Conservation (phyloP, 768 basidiomycete genomes). For the Russula sp. region DNA sequence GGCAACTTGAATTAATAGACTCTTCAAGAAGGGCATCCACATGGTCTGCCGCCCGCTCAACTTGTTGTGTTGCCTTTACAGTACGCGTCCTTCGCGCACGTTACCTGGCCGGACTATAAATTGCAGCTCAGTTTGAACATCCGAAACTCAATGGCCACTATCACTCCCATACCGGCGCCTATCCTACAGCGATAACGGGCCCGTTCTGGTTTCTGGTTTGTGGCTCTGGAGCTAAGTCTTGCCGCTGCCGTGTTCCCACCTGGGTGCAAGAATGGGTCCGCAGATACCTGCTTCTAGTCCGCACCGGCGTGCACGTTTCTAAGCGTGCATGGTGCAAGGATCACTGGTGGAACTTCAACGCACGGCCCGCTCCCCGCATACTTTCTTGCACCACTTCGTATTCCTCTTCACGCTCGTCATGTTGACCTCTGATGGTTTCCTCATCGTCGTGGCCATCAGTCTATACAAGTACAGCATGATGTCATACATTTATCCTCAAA, state of each 20-base stretch:
- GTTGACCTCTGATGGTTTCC: neutral
- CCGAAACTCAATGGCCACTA: rapidly evolving
- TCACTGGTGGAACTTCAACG: neutral
- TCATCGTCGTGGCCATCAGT: neutral
- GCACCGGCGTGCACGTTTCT: neutral
- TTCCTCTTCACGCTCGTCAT: constrained; percentile 1
- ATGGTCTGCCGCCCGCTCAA: no score
- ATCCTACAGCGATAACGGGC: neutral
- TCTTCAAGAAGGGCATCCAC: no score
- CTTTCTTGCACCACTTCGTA: neutral
- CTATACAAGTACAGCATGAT: neutral
- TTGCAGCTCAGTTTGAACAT: neutral
- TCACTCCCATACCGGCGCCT: neutral
- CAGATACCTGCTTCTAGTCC: neutral
- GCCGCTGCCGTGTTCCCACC: neutral
- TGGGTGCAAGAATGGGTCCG: constrained; percentile 4
- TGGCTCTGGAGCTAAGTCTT: neutral
- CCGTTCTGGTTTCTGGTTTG: neutral
- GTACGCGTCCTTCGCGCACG: no score
- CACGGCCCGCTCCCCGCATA: neutral
- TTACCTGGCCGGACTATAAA: no score
- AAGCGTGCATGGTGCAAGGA: neutral
- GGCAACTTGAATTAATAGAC: no score
- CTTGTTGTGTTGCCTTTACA: no score
- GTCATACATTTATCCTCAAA: neutral